Conservation (phyloP, 345 rosid genomes). For the Raphanus sativus region DNA sequence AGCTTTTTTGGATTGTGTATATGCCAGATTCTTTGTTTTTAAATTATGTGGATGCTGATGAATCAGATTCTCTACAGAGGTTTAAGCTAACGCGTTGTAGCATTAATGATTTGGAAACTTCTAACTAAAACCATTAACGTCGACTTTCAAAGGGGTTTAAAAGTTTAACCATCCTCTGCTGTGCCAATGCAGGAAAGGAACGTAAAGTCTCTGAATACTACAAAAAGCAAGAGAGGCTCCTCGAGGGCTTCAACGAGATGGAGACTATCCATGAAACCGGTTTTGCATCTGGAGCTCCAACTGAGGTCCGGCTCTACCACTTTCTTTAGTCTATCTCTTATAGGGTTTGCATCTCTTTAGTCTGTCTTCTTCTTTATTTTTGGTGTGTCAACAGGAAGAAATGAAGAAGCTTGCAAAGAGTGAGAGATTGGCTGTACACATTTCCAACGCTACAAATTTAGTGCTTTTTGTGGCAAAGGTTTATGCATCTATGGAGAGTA, state of each 20-base stretch:
- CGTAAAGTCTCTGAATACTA: conserved; percentile 76
- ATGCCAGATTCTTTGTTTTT: conserved; percentile 20
- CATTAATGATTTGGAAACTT: neutral
- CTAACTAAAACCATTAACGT: neutral
- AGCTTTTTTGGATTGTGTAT: conserved; percentile 15
- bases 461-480: conserved; percentile 74
- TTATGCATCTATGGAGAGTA: conserved; percentile 70
- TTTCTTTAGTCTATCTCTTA: neutral
- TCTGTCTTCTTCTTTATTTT: neutral
- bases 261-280: conserved; percentile 63
- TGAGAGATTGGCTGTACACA: conserved; percentile 62
- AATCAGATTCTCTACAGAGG: conserved; percentile 14
- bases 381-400: conserved; percentile 54
- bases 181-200: conserved; percentile 48
- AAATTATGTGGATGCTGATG: conserved; percentile 15
- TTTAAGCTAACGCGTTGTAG: neutral
- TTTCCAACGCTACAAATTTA: conserved; percentile 62
- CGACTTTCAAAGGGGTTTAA: neutral
- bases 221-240: conserved; percentile 78
- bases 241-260: conserved; percentile 78
- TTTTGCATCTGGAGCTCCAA: conserved; percentile 53
- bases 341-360: neutral
- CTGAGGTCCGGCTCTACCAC: conserved; percentile 51
- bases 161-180: neutral
- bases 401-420: conserved; percentile 65